Base-by-base conservation (phyloP, 768 basidiomycete species). In the Pisolithus microcarpus region DNA sequence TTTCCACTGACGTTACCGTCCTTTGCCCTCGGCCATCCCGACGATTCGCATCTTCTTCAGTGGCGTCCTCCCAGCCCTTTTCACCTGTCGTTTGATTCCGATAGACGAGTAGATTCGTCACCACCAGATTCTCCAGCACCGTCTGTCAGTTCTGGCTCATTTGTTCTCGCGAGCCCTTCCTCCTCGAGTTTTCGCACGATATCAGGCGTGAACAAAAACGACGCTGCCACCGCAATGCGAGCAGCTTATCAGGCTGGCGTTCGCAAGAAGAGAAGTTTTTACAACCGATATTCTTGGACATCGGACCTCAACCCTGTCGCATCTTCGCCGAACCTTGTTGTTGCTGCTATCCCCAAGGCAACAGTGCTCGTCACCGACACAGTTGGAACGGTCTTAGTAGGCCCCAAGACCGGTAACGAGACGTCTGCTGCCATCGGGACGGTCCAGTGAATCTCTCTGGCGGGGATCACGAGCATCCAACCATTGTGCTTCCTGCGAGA, bases 1-100 rank as follows among this genome's bases (percentile, higher is more conserved):
- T 76, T 84, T 62, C 75, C 81, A 48, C 68, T 85, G 53, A 71
- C 82, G 46, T 67, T 85, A 13, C 80, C 81, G 16, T 61, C 70
- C 58, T 46, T 65, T 69, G 49, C 65, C 73, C 56, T 61, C 46
- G 48, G 55, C 51, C 43, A 52, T 54, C 53, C 63, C 59, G 60
- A 67, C 24, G 59, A 64, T n/a, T 56, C 58, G 38, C 60, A 52
- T 36, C 21, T 52, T 30, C 49, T 52, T 26, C 65, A 23, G 23
- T 66, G 65, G 65, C 56, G 56, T 42, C 43, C 55, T 3, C 64
- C 65, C 43, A 58, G 58, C 2, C 65, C 65, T 3, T 67, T 58
- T 23, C 46, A 52, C n/a, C 65, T 63, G 1, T 55, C 65, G 0
- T 61, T 58, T 43, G 60, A 55, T 16, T 58, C 58, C 1, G 65